Conservation (phyloP, 1,284 basidiomycete species). For the Apiotrichum domesticum region DNA sequence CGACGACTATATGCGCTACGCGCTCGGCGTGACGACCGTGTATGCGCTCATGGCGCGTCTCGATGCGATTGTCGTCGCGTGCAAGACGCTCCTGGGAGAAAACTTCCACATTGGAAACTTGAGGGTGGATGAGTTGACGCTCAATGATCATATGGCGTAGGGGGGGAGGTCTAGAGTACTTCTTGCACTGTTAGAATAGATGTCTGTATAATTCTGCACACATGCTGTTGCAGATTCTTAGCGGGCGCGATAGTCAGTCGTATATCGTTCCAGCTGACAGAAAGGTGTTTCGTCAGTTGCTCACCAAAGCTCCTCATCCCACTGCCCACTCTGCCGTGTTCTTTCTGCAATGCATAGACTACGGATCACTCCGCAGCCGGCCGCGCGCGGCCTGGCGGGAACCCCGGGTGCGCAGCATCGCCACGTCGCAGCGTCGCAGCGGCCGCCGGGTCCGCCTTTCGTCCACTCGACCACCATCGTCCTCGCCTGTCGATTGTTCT, state of each 20-base stretch:
- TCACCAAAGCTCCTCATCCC: too few relatives aligned
- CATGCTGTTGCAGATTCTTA: too few relatives aligned
- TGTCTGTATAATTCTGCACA: too few relatives aligned
- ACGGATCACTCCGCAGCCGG: neutral
- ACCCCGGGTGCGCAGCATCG: too few relatives aligned
- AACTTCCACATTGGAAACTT: conserved; percentile 37
- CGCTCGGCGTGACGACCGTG: conserved; percentile 40
- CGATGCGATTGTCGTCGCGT: conserved; percentile 39
- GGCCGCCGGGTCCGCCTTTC: neutral
- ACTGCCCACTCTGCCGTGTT: neutral
- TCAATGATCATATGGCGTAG: neutral
- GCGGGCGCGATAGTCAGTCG: too few relatives aligned
- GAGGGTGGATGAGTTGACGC: conserved; percentile 8
- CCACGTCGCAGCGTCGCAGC: too few relatives aligned
- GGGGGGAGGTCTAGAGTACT: too few relatives aligned
- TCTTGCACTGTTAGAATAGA: too few relatives aligned
- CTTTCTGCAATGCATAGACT: conserved; percentile 3
- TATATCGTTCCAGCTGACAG: too few relatives aligned
- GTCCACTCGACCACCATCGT: neutral
- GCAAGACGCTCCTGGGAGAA: conserved; percentile 44
- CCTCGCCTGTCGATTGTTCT: too few relatives aligned
- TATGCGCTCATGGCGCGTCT: conserved; percentile 42
- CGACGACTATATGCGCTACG: conserved; percentile 44
- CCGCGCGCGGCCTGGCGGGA: too few relatives aligned
- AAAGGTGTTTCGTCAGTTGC: too few relatives aligned